These are phyloP conservation scores for rapeseed (Brassica napus) DNA, from an alignment of 345 rosid genomes.

Conservation along the genomic window DNA sequence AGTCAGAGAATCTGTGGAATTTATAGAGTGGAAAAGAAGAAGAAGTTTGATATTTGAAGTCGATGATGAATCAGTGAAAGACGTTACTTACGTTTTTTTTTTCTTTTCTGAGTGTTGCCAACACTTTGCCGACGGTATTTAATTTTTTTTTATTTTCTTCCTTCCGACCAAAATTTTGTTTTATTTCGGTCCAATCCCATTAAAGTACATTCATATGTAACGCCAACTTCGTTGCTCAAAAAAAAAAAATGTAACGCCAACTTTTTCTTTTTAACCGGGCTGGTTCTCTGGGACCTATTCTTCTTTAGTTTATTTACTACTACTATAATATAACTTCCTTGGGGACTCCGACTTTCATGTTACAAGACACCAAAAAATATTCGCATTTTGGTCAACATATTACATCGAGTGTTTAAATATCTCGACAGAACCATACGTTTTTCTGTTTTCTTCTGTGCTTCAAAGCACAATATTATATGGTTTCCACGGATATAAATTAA, in stretches of 20 bases:
- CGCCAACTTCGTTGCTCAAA: no score
- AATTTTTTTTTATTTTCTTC: not conserved
- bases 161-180: not conserved
- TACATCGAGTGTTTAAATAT: not conserved
- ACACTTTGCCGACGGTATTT: not conserved
- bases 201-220: not conserved
- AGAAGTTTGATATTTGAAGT: not conserved
- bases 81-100: not conserved
- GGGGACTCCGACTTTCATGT: not conserved
- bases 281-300: no score
- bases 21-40: not conserved
- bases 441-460: not conserved
- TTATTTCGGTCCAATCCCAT: not conserved
- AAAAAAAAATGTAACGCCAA: not conserved
- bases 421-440: not conserved
- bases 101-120: not conserved
- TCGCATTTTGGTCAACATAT: not conserved
- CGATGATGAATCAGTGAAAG: not conserved
- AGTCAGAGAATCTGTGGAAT: not conserved
- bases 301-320: no score
- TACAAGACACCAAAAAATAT: not conserved
- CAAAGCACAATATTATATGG: not conserved
- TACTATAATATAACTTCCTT: no score
- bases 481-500: not conserved
- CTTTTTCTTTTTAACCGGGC: not conserved